A percentile compares a stretch with the other conserved stretches of the same genome.
These are phyloP conservation scores for Pythium chondricola DNA, from an alignment of 352 stramenopile species.

Conservation along the genomic window DNA sequence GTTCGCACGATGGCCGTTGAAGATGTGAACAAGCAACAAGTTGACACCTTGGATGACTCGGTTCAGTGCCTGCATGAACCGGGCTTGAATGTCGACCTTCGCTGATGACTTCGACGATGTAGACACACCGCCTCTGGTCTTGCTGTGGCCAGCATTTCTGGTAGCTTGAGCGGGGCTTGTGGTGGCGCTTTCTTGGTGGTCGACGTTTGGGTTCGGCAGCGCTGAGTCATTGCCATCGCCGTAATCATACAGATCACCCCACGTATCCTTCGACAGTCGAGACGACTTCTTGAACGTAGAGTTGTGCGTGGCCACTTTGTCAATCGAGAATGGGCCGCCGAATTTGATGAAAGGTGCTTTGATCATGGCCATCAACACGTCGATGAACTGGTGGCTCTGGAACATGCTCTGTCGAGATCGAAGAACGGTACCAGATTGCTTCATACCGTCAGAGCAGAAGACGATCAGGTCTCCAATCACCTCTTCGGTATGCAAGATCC, in stretches of 20 bases:
- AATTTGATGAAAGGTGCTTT: slow-evolving; percentile 55
- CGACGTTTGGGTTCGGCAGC: background rate
- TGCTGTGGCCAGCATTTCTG: too few relatives aligned
- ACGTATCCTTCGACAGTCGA: slow-evolving; percentile 2
- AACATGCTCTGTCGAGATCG: slow-evolving; percentile 47
- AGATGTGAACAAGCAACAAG: slow-evolving; percentile 53
- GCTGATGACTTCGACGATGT: background rate
- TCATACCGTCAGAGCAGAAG: slow-evolving; percentile 34
- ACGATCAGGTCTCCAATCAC: slow-evolving; percentile 38
- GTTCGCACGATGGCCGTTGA: slow-evolving; percentile 44
- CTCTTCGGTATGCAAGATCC: slow-evolving; percentile 33
- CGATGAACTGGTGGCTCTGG: slow-evolving; percentile 51
- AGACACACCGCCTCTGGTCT: background rate
- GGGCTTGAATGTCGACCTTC: background rate
- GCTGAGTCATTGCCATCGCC: background rate
- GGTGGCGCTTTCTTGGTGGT: background rate
- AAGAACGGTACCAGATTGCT: slow-evolving; percentile 20
- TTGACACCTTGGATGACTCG: slow-evolving; percentile 55
- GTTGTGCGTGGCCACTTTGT: slow-evolving; percentile 52
- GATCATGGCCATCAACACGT: slow-evolving; percentile 55
- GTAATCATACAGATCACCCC: slow-evolving; percentile 3
- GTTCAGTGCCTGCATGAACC: slow-evolving; percentile 45
- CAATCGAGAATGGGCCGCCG: slow-evolving; percentile 52
- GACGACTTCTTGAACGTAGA: slow-evolving; percentile 25
- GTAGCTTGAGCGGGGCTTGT: too few relatives aligned